Percentiles rank a stretch among this genome's conserved stretches.
These are phyloP conservation scores for Ustilago xerochloae DNA, from an alignment of 1,284 basidiomycete genomes.

Conservation along the genomic window DNA sequence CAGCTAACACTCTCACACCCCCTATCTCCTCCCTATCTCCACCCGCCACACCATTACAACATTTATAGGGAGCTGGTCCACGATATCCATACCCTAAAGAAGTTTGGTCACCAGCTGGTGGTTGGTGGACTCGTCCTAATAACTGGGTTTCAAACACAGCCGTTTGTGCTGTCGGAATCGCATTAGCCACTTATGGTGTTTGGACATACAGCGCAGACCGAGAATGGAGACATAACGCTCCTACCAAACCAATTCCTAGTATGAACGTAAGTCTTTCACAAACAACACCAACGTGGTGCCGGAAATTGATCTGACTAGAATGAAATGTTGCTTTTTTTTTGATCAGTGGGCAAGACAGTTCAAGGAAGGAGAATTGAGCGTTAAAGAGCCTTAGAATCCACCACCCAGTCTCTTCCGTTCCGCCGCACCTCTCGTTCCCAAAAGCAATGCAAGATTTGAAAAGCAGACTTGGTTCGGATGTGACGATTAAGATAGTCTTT, in stretches of 20 bases:
- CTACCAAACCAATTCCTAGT: slow-evolving; percentile 62
- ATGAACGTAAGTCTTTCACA: slow-evolving; percentile 52
- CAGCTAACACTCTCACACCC: neutral
- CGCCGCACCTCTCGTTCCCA: too few species aligned
- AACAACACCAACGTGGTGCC: too few species aligned
- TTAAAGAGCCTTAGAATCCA: slow-evolving; percentile 58
- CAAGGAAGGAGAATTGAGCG: slow-evolving; percentile 62
- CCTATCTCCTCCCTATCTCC: neutral
- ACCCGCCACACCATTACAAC: neutral
- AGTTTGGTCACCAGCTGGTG: slow-evolving; percentile 73
- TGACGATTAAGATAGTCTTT: too few species aligned
- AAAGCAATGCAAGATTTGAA: too few species aligned
- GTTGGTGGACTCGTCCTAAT: slow-evolving; percentile 73
- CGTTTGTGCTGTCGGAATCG: slow-evolving; percentile 70
- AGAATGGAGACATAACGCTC: slow-evolving; percentile 68
- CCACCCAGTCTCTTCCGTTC: too few species aligned
- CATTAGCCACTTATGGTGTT: slow-evolving; percentile 70
- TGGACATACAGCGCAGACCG: slow-evolving; percentile 71
- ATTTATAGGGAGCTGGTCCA: slow-evolving; percentile 67
- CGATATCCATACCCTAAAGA: slow-evolving; percentile 74
- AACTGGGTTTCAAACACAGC: slow-evolving; percentile 73
- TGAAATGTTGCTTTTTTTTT: too few species aligned
- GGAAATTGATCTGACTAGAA: too few species aligned
- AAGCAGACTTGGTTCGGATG: too few species aligned
- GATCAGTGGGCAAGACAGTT: slow-evolving; percentile 68